Evolutionary conservation across 108 stramenopile genomes (phyloP).

Genomic region (Asterionellopsis glacialis): DNA sequence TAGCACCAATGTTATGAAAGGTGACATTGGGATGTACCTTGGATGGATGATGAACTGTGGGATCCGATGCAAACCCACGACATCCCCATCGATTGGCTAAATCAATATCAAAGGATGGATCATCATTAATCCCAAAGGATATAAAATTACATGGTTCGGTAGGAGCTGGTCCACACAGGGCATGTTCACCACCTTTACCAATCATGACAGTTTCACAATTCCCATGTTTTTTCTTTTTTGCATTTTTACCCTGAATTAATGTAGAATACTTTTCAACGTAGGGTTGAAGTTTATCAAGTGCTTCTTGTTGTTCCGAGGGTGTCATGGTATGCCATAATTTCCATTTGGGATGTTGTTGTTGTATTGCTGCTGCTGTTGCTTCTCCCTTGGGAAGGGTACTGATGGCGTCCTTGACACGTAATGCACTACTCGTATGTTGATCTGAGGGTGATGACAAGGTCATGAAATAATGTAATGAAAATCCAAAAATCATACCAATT

Average conservation of each 20-base stretch:
- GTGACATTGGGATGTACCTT: constrained; percentile 49
- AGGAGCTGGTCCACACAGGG: constrained; percentile 47
- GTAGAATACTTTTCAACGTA: constrained; percentile 39
- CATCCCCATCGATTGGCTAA: constrained; percentile 50
- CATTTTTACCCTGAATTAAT: constrained; percentile 10
- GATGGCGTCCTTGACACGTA: too few species aligned
- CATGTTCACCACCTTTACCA: constrained; percentile 19
- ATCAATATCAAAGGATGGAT: constrained; percentile 42
- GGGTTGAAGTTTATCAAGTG: constrained; percentile 17
- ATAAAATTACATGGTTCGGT: constrained; percentile 37
- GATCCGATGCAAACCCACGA: constrained; percentile 63
- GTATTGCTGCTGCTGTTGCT: too few species aligned
- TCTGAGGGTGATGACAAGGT: background rate
- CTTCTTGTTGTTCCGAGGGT: constrained; percentile 26
- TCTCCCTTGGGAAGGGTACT: too few species aligned
- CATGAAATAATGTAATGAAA: background rate
- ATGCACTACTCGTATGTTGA: background rate
- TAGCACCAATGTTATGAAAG: constrained; percentile 56
- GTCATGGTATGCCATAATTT: constrained; percentile 56
- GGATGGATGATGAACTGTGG: constrained; percentile 52
- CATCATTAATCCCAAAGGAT: constrained; percentile 61
- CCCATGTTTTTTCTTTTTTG: constrained; percentile 14
- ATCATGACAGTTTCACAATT: constrained; percentile 16
- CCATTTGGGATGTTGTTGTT: constrained; percentile 24
- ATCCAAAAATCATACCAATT: background rate